These are phyloP conservation scores for Nitzschia putrida DNA, from an alignment of 108 stramenopile species.

Conservation along the genomic window DNA sequence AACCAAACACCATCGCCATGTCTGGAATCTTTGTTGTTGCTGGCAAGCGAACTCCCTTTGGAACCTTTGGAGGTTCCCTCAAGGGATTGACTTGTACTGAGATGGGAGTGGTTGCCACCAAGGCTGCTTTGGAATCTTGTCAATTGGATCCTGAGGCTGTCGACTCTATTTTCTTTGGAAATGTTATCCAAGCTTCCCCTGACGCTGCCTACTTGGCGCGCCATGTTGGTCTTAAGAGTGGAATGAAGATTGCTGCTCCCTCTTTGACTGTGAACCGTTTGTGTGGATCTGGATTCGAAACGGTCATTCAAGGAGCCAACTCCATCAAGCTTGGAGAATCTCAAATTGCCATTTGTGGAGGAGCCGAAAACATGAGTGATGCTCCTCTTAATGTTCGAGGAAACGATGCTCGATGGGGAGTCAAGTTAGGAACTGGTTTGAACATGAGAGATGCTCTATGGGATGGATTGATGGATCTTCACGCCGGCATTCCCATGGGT, in stretches of 20 bases:
- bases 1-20: conserved; percentile 31
- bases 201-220: conserved; percentile 95
- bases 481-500: conserved; percentile 93
- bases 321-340: conserved; percentile 89
- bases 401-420: conserved; percentile 87
- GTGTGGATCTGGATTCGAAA: conserved; percentile 97
- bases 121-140: conserved; percentile 71
- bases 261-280: conserved; percentile 96
- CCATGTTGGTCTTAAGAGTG: conserved; percentile 88
- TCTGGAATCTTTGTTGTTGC: conserved; percentile 91
- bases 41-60: conserved; percentile 98
- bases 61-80: conserved; percentile 92
- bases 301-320: conserved; percentile 88
- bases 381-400: conserved; percentile 88
- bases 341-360: conserved; percentile 86
- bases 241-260: conserved; percentile 72
- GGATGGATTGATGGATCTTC: conserved; percentile 89
- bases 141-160: conserved; percentile 74
- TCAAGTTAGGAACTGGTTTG: conserved; percentile 83
- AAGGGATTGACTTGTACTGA: conserved; percentile 80
- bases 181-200: conserved; percentile 89
- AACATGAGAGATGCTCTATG: conserved; percentile 68
- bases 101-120: conserved; percentile 69
- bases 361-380: conserved; percentile 96
- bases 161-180: conserved; percentile 92